Evolutionary conservation across 306 rosid genomes (phyloP), one percentile per base, ranked within the genome.

Genomic region (Glycyrrhiza uralensis): DNA sequence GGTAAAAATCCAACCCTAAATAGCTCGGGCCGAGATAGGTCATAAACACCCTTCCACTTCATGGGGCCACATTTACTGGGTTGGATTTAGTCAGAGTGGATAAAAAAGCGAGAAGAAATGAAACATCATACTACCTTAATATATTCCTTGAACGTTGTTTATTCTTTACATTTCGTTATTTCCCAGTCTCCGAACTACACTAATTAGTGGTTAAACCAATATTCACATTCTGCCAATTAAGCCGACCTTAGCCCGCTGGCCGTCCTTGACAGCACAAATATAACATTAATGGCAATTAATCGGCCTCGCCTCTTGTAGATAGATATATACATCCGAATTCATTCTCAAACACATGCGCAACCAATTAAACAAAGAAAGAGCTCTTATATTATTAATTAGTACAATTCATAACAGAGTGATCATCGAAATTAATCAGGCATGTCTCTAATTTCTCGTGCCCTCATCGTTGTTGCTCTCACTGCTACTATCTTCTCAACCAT

Each of bases 401-500:
- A 17, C 7, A n/a, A n/a, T 15, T 26, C 29, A 26, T 28, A 71
- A 5, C n/a, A n/a, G n/a, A 30, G 6, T 29, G 15, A n/a, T n/a
- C n/a, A n/a, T n/a, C n/a, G n/a, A n/a, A 44, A n/a, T 23, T 20
- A 1, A 44, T 39, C 47, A 41, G 42, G 1, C 5, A 57, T 68
- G 76, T 45, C 64, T 58, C 54, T 57, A n/a, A n/a, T n/a, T 46
- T 58, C 75, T 33, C 69, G 80, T 58, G 24, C 62, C 33, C 24
- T 45, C 19, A 45, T 66, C 20, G 19, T 67, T 7, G 28, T 58
- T 54, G 58, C 38, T 2, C 45, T 78, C 24, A 14, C 26, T 14
- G 50, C 69, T 6, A 36, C 79, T 22, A n/a, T 79, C 65, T 72
- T 72, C 29, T 66, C 83, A 54, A 46, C 68, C 17, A 50, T 51